Base-by-base conservation (phyloP, 371 early-diverging fungal genomes). In the Saksenaea oblongispora region DNA sequence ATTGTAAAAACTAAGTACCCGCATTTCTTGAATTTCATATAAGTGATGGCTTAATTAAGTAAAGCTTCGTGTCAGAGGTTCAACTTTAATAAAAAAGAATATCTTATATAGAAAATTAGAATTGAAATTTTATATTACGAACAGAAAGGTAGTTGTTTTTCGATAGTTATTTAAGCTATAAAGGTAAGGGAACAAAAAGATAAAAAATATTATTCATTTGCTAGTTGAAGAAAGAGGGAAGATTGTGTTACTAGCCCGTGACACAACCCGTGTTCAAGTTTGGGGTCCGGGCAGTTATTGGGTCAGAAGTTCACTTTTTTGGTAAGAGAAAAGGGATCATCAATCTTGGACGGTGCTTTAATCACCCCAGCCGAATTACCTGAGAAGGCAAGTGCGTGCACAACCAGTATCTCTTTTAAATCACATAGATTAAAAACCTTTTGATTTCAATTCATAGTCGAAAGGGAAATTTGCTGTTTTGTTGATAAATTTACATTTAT, bases 221-320 rank as follows among this genome's bases (percentile, higher is more conserved):
- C 44, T n/a, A n/a, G n/a, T n/a, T n/a, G 13, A 36, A 36, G 13
- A 36, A 36, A 36, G 13, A 36, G 36, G 24, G 24, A n/a, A 22
- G 9, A 18, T n/a, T 47, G 51, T 47, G 51, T 22, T 47, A 47
- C 51, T 22, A 7, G 51, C 17, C 24, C 24, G 51, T 47, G 51
- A 47, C 51, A 47, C 51, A 47, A 47, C 51, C 51, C 51, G 22
- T 47, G 51, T 17, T 47, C 51, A 47, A 47, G 17, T 47, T 47
- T 47, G 51, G 51, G 51, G 51, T 47, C 51, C 51, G 51, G n/a
- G 22, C 22, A 22, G 51, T 39, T 47, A 47, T 47, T 47, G 51
- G 51, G 51, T 47, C 51, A 22, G 22, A 47, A 18, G 24, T 47
- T 3, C 22, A 18, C 39, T 5, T 39, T 5, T 39, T 5, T 39